These are phyloP conservation scores for Diaporthe velutina DNA, from an alignment of 2,329 filamentous ascomycete genomes.

Conservation along the genomic window DNA sequence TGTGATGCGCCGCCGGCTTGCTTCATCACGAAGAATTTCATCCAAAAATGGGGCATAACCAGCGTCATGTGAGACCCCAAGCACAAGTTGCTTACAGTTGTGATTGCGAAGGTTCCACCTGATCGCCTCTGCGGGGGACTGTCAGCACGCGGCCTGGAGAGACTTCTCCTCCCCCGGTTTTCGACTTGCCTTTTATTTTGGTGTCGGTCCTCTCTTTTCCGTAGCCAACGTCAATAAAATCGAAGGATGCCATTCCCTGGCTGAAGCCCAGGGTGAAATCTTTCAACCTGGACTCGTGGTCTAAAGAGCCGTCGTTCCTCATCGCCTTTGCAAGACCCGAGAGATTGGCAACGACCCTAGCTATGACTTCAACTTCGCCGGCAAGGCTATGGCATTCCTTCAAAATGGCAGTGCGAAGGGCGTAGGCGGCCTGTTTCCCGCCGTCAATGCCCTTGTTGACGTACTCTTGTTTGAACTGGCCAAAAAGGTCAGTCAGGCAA, in stretches of 20 bases:
- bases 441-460: slow-evolving; percentile 68
- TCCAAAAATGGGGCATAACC: slow-evolving; percentile 72
- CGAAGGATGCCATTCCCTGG: slow-evolving; percentile 69
- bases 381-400: slow-evolving; percentile 59
- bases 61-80: slow-evolving; percentile 73
- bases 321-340: slow-evolving; percentile 63
- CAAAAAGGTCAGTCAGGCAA: not conserved
- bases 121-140: slow-evolving; percentile 57
- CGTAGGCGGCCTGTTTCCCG: slow-evolving; percentile 65
- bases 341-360: slow-evolving; percentile 69
- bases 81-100: slow-evolving; percentile 72
- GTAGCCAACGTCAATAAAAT: slow-evolving; percentile 73
- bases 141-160: slow-evolving; percentile 29
- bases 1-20: slow-evolving; percentile 58
- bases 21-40: slow-evolving; percentile 62
- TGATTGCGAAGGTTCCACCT: slow-evolving; percentile 70
- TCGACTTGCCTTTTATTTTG: slow-evolving; percentile 68
- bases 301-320: slow-evolving; percentile 60
- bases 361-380: slow-evolving; percentile 68
- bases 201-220: slow-evolving; percentile 70
- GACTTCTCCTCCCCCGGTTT: not conserved
- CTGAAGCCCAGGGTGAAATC: slow-evolving; percentile 73
- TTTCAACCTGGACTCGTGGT: slow-evolving; percentile 59
- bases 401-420: slow-evolving; percentile 62
- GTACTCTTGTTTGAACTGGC: slow-evolving; percentile 69